phyloP scores from a whole-genome alignment of 2,329 filamentous ascomycete species.

The Falciphora oryzae region DNA sequence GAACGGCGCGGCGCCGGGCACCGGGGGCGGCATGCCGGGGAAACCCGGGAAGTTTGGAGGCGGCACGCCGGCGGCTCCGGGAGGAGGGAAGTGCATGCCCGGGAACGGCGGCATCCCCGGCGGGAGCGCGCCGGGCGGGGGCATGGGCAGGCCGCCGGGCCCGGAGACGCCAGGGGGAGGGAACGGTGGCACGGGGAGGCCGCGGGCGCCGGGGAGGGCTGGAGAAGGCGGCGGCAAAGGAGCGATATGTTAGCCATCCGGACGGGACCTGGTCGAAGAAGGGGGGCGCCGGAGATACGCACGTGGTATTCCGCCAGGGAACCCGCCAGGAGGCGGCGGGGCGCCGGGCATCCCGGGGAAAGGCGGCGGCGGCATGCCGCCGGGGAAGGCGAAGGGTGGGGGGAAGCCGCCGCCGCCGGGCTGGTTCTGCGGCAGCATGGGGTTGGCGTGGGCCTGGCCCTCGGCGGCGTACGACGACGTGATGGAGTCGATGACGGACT shows the following conservation, averaged over 20 bases:
- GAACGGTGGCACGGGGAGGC: constrained; percentile 26
- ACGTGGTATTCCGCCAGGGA: constrained; percentile 11
- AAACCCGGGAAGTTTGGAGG: constrained; percentile 30
- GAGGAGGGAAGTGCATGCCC: constrained; percentile 28
- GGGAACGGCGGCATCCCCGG: constrained; percentile 41
- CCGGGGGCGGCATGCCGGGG: constrained; percentile 35
- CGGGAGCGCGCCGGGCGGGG: constrained; percentile 31
- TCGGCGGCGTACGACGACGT: constrained; percentile 93
- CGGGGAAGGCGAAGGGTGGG: constrained; percentile 27
- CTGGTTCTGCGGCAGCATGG: constrained; percentile 69
- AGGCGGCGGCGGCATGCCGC: constrained; percentile 23
- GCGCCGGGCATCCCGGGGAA: constrained; percentile 19
- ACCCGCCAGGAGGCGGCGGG: constrained; percentile 13
- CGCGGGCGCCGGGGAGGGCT: constrained; percentile 14
- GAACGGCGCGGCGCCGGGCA: constrained; percentile 25
- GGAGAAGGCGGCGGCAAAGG: not conserved
- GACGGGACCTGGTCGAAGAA: not conserved
- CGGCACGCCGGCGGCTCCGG: constrained; percentile 26
- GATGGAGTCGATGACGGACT: constrained; percentile 97
- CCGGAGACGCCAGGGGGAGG: constrained; percentile 26
- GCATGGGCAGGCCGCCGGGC: constrained; percentile 41
- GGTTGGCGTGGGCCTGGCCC: constrained; percentile 81
- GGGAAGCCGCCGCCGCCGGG: constrained; percentile 40
- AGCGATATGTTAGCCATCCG: not conserved
- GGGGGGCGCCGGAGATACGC: not conserved